A percentile compares a stretch with the other conserved stretches of the same genome.
These are phyloP conservation scores for Hortaea sp. DNA, from an alignment of 2,329 filamentous ascomycete genomes.

Conservation along the genomic window DNA sequence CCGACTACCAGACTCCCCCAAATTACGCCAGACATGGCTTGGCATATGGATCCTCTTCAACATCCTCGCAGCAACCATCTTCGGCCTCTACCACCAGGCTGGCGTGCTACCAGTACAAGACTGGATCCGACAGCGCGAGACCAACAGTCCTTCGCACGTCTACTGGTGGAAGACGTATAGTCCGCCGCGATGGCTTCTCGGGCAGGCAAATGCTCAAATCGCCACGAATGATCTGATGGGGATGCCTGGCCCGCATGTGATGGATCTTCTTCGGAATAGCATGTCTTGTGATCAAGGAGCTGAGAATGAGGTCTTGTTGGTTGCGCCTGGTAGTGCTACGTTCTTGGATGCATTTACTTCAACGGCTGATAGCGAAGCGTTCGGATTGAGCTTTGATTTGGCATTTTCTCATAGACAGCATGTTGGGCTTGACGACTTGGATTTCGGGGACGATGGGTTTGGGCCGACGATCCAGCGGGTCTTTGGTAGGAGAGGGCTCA, in stretches of 20 bases:
- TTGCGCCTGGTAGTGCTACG: constrained; percentile 61
- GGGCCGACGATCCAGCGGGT: constrained; percentile 61
- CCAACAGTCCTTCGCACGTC: constrained; percentile 49
- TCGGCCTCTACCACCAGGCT: constrained; percentile 76
- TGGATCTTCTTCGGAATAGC: not conserved
- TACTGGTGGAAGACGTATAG: constrained; percentile 84
- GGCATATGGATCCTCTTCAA: constrained; percentile 40
- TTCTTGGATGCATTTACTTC: constrained; percentile 51
- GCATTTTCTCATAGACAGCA: constrained; percentile 60
- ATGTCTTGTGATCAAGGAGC: constrained; percentile 45
- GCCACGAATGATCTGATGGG: constrained; percentile 66
- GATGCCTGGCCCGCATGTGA: constrained; percentile 28
- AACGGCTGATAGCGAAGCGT: not conserved
- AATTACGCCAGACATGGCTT: constrained; percentile 41
- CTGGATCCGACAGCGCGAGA: constrained; percentile 58
- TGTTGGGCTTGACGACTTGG: constrained; percentile 69
- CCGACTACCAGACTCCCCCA: constrained; percentile 46
- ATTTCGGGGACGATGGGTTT: constrained; percentile 67
- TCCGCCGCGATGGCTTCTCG: constrained; percentile 69
- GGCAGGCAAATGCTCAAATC: constrained; percentile 64
- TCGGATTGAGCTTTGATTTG: constrained; percentile 46
- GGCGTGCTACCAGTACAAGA: constrained; percentile 67
- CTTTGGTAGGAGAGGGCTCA: constrained; percentile 34
- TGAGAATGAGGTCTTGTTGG: constrained; percentile 39
- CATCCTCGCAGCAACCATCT: constrained; percentile 52